Percentiles rank a stretch among this genome's conserved stretches.
Evolutionary conservation across 2,329 filamentous ascomycete species (phyloP).

Genomic region (Epichloe baconii): DNA sequence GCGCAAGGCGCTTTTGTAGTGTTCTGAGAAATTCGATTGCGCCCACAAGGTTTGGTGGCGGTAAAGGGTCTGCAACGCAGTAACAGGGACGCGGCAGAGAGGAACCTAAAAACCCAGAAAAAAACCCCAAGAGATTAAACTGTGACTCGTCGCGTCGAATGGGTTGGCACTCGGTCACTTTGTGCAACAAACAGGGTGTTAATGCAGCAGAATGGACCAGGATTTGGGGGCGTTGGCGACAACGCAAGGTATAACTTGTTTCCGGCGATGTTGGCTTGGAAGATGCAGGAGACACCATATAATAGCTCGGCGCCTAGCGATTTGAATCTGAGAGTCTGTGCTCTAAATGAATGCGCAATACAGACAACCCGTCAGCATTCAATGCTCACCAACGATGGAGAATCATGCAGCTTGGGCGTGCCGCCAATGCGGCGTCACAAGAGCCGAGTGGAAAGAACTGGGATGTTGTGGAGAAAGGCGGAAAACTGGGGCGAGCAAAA

Average conservation of each 20-base stretch:
- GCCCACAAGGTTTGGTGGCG: background rate
- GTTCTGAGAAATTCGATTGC: background rate
- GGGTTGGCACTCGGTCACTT: background rate
- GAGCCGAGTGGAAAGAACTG: background rate
- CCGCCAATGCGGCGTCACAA: background rate
- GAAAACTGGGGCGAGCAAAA: background rate
- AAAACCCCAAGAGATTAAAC: background rate
- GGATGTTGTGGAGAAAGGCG: conserved; percentile 1
- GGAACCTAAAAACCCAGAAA: background rate
- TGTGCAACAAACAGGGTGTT: background rate
- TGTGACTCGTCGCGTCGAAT: background rate
- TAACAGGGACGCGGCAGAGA: background rate
- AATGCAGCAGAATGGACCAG: background rate
- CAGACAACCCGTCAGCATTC: background rate
- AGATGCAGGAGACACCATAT: background rate
- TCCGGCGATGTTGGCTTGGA: background rate
- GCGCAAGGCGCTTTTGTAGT: background rate
- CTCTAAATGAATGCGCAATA: background rate
- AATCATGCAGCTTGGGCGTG: background rate
- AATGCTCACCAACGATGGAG: background rate
- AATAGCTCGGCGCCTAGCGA: background rate
- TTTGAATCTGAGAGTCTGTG: background rate
- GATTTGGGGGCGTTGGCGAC: background rate
- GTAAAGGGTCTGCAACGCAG: background rate
- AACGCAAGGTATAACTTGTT: background rate